phyloP scores from a whole-genome alignment of 2,329 filamentous ascomycete genomes.

The Penicillium sp. region DNA sequence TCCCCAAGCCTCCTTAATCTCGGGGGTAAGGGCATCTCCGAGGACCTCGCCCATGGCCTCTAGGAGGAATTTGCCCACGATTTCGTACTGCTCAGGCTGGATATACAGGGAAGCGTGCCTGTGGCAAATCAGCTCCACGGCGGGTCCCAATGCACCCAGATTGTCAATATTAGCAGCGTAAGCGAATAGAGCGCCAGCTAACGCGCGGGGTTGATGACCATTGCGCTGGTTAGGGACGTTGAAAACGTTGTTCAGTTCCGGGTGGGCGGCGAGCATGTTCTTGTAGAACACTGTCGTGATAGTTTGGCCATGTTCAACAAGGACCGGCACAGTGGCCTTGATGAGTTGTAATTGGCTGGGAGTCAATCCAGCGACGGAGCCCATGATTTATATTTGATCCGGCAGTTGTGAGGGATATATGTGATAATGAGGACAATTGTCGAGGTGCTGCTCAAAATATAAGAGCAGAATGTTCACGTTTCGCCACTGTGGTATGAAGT shows the following conservation, averaged over 20 bases:
- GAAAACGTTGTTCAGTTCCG: constrained; percentile 70
- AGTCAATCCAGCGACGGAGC: constrained; percentile 19
- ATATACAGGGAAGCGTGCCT: constrained; percentile 75
- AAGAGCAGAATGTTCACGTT: neutral
- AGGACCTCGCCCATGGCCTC: constrained; percentile 69
- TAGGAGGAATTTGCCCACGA: constrained; percentile 71
- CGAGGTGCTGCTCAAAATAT: neutral
- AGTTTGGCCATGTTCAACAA: constrained; percentile 67
- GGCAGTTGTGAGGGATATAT: neutral
- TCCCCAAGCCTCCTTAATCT: constrained; percentile 68
- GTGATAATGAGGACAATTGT: neutral
- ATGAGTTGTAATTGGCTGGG: constrained; percentile 66
- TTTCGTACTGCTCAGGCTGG: constrained; percentile 68
- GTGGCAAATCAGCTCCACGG: constrained; percentile 71
- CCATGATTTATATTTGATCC: constrained; percentile 16
- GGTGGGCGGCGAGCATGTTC: constrained; percentile 67
- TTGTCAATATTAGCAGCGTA: constrained; percentile 75
- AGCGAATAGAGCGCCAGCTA: constrained; percentile 69
- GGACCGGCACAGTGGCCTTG: constrained; percentile 70
- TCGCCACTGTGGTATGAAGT: neutral
- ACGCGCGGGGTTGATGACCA: constrained; percentile 69
- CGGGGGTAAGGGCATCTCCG: constrained; percentile 66
- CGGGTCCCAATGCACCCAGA: constrained; percentile 60
- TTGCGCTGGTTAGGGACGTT: constrained; percentile 71
- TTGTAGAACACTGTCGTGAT: constrained; percentile 75